Percentiles rank a stretch among this genome's conserved stretches.
These are phyloP conservation scores for Paramarasmius palmivorus DNA, from an alignment of 1,284 basidiomycete species.

Conservation along the genomic window DNA sequence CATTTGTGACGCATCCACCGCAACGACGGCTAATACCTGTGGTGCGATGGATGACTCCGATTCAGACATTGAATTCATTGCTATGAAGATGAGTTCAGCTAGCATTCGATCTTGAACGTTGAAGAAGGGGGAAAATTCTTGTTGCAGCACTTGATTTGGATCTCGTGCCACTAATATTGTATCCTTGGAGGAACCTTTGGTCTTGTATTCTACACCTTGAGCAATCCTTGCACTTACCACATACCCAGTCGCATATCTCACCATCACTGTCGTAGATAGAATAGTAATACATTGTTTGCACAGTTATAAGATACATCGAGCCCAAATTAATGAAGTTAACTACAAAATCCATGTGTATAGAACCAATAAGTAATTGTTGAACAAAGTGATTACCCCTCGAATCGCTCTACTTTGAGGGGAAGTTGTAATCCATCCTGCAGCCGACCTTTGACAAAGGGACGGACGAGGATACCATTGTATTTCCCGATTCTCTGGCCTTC, in stretches of 20 bases:
- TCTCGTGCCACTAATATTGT: too few species aligned
- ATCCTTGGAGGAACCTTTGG: too few species aligned
- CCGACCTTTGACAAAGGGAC: constrained; percentile 43
- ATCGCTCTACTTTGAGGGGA: constrained; percentile 37
- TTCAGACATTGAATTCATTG: constrained; percentile 26
- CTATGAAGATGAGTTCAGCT: constrained; percentile 24
- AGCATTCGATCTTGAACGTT: too few species aligned
- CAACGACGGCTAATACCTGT: constrained; percentile 18
- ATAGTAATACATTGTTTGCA: too few species aligned
- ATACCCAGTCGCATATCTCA: too few species aligned
- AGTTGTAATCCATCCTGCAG: constrained; percentile 37
- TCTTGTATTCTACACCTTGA: too few species aligned
- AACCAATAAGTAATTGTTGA: constrained; percentile 4
- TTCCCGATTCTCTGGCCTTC: constrained; percentile 41
- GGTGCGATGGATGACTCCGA: constrained; percentile 23
- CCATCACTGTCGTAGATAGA: too few species aligned
- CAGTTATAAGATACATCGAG: background rate
- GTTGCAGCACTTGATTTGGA: background rate
- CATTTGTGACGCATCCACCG: constrained; percentile 10
- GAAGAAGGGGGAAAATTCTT: too few species aligned
- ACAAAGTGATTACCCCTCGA: constrained; percentile 12
- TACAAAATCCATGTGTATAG: constrained; percentile 3
- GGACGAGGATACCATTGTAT: constrained; percentile 46
- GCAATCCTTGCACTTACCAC: too few species aligned
- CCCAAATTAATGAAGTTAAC: background rate